Evolutionary conservation across 352 stramenopile species (phyloP).

Genomic region (Pythium aristosporum): DNA sequence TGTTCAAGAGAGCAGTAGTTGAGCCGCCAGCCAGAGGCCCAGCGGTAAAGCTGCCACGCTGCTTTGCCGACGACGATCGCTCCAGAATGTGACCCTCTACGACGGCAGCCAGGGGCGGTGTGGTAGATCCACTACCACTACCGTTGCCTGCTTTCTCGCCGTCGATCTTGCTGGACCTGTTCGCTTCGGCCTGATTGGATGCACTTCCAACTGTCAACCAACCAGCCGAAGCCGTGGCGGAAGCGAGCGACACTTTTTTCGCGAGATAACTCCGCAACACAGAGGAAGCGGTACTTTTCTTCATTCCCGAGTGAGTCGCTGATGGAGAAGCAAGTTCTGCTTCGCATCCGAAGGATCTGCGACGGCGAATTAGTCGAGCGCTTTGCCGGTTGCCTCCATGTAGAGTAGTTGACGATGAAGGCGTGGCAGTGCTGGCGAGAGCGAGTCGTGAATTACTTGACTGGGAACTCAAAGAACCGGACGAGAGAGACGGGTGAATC

Average conservation of each 20-base stretch:
- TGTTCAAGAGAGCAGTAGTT: background rate
- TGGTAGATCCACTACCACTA: constrained; percentile 24
- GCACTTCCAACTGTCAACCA: constrained; percentile 10
- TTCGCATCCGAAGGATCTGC: constrained; percentile 72
- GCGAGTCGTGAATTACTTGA: constrained; percentile 18
- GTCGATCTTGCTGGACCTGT: constrained; percentile 1
- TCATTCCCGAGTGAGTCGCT: constrained; percentile 20
- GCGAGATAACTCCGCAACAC: constrained; percentile 53
- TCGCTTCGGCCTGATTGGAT: constrained; percentile 3
- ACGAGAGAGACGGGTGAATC: constrained; percentile 23
- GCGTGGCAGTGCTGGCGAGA: constrained; percentile 1
- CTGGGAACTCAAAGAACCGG: constrained; percentile 24
- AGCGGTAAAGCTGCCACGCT: constrained; percentile 18
- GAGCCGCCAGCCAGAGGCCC: background rate
- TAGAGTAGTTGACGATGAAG: constrained; percentile 3
- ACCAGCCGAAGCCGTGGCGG: constrained; percentile 16
- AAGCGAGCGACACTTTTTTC: constrained; percentile 26
- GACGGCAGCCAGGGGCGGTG: constrained; percentile 15
- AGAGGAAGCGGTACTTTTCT: constrained; percentile 39
- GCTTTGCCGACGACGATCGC: constrained; percentile 10
- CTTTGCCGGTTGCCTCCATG: constrained; percentile 5
- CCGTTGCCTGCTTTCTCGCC: constrained; percentile 2
- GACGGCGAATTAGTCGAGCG: constrained; percentile 46
- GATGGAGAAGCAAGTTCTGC: constrained; percentile 43
- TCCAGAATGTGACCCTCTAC: constrained; percentile 10